phyloP scores from a whole-genome alignment of 148 eudicot species.

The Nepenthes gracilis region DNA sequence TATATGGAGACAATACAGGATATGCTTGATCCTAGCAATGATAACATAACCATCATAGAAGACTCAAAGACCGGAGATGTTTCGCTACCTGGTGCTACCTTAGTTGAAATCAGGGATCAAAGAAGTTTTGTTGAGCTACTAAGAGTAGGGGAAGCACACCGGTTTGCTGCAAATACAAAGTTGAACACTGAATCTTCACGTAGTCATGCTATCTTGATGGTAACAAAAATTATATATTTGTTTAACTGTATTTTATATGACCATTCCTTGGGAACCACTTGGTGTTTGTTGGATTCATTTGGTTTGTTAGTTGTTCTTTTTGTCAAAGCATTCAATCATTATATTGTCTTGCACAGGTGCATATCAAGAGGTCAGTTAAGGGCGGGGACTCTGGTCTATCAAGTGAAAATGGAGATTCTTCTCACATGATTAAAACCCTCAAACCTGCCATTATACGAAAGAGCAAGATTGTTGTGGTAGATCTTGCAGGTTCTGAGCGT shows the following conservation, averaged over 20 bases:
- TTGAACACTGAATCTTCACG: constrained; percentile 93
- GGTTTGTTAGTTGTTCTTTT: not conserved
- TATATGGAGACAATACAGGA: constrained; percentile 95
- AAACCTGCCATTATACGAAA: constrained; percentile 63
- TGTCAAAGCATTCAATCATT: not conserved
- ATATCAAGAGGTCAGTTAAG: constrained; percentile 55
- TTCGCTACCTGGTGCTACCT: constrained; percentile 69
- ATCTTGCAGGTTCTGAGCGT: constrained; percentile 95
- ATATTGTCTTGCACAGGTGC: constrained; percentile 32
- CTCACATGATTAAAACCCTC: constrained; percentile 32
- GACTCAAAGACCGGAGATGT: constrained; percentile 85
- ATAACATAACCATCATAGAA: constrained; percentile 67
- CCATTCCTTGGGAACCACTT: not conserved
- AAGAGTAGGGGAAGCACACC: constrained; percentile 79
- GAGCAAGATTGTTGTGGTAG: constrained; percentile 79
- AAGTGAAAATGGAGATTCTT: constrained; percentile 41
- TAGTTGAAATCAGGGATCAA: constrained; percentile 66
- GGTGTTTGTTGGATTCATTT: not conserved
- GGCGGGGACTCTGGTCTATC: constrained; percentile 35
- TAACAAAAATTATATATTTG: constrained; percentile 13
- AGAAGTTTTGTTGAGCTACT: constrained; percentile 65
- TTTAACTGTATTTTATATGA: not conserved
- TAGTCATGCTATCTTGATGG: constrained; percentile 91
- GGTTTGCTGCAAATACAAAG: constrained; percentile 90
- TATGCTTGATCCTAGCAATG: constrained; percentile 78